These are phyloP conservation scores for Teunomyces stri DNA, from an alignment of 805 yeast species.

Conservation along the genomic window DNA sequence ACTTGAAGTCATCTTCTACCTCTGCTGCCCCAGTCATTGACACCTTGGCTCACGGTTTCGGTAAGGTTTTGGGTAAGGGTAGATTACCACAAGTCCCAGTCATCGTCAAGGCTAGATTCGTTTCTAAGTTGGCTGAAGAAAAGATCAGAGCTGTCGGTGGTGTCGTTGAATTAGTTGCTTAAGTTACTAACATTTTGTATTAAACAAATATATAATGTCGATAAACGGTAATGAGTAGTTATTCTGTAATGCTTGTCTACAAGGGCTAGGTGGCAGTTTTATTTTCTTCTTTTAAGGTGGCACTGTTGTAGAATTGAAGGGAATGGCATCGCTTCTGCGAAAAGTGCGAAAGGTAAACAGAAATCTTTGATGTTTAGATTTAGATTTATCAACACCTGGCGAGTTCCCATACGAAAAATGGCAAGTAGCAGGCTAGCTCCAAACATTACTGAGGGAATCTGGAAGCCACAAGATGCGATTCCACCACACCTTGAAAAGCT, in stretches of 20 bases:
- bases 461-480: slow-evolving; percentile 57
- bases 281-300: too few relatives aligned
- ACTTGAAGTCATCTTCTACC: slow-evolving; percentile 78
- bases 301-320: too few relatives aligned
- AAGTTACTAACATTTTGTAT: slow-evolving; percentile 32
- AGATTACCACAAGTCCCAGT: slow-evolving; percentile 97
- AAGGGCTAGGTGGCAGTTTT: background rate
- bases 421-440: slow-evolving; percentile 5
- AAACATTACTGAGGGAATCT: slow-evolving; percentile 21
- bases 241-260: background rate
- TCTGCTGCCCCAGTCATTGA: slow-evolving; percentile 98
- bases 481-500: slow-evolving; percentile 45
- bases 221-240: slow-evolving; percentile 4
- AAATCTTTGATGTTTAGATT: background rate
- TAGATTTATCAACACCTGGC: background rate
- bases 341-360: slow-evolving; percentile 2
- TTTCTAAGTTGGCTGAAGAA: slow-evolving; percentile 98
- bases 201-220: slow-evolving; percentile 5
- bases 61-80: slow-evolving; percentile 99
- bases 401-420: background rate
- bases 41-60: slow-evolving; percentile 99
- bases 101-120: slow-evolving; percentile 99
- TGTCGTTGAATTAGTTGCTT: slow-evolving; percentile 98
- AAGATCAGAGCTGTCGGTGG: slow-evolving; percentile 99
- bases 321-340: background rate